Base-by-base conservation (phyloP, 306 rosid species). In the Castanospermum australe region DNA sequence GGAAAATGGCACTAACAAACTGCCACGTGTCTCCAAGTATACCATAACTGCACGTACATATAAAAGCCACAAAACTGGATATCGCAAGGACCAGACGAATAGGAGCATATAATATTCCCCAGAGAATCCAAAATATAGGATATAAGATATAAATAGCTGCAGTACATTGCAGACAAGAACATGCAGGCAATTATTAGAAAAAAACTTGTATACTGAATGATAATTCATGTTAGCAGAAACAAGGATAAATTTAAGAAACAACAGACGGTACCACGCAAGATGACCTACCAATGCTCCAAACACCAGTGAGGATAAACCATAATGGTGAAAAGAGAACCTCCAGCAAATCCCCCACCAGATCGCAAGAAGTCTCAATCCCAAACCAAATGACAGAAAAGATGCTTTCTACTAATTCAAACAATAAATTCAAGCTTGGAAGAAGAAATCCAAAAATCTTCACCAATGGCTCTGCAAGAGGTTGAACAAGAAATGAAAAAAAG, bases 51-150 rank as follows among this genome's bases (percentile, higher is more conserved):
- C 76, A 65, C 4, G 77, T 50, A 77, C 80, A 79, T 61, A 87
- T 14, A 41, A 83, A 78, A 44, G 83, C 84, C 84, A 92, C 14
- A 47, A 86, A 41, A 87, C 84, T 84, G 66, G 86, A 86, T 28
- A 87, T 32, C 0, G 80, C 86, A 44, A 89, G 44, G 69, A 84
- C 84, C 45, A 88, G 39, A 28, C 92, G 92, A 73, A 95, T 60
- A 0, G 99, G 99, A 77, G 87, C 90, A 82, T 91, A 91, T 24
- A 95, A 83, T 61, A 88, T 10, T 84, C 89, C 96, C 89, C 94
- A 80, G 21, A 86, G 71, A 41, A 95, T 83, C 94, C 90, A 79
- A 61, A 92, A 83, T 35, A 87, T 25, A 77, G 99, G 99, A 81
- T 79, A 90, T 65, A 92, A 56, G 60, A 95, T 8, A 65, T 86